These are phyloP conservation scores for Buddleja alternifolia DNA, from an alignment of 257 asterid species.

Conservation along the genomic window DNA sequence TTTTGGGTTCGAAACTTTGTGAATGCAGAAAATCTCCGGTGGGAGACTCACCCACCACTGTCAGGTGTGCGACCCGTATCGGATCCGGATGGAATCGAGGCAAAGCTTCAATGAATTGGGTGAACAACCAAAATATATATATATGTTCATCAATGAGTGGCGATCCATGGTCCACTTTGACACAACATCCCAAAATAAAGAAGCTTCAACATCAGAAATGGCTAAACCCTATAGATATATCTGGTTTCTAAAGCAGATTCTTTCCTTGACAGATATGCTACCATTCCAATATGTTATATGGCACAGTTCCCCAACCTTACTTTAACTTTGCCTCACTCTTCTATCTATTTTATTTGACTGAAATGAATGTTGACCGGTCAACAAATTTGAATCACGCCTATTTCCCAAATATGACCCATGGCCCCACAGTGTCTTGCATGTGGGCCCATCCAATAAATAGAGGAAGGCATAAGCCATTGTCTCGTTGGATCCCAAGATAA, in stretches of 20 bases:
- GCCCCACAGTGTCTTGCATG: constrained; percentile 35
- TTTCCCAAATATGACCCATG: constrained; percentile 28
- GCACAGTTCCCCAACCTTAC: constrained; percentile 52
- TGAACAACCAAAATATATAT: too few relatives aligned
- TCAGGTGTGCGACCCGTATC: too few relatives aligned
- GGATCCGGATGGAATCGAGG: too few relatives aligned
- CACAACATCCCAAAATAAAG: too few relatives aligned
- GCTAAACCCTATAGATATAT: too few relatives aligned
- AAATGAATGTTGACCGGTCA: constrained; percentile 63
- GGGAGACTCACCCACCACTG: too few relatives aligned
- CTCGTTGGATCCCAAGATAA: constrained; percentile 54
- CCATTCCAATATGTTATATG: not conserved
- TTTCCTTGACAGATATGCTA: constrained; percentile 32
- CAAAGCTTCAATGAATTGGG: too few relatives aligned
- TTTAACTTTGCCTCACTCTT: constrained; percentile 44
- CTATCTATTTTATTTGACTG: constrained; percentile 41
- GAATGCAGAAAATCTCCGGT: too few relatives aligned
- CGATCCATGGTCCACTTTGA: too few relatives aligned
- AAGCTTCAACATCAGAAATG: too few relatives aligned
- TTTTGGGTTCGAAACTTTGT: too few relatives aligned
- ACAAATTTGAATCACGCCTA: constrained; percentile 39
- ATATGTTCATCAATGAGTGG: too few relatives aligned
- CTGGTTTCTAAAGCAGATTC: constrained; percentile 32
- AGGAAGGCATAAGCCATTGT: constrained; percentile 17
- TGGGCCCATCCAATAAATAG: constrained; percentile 21